A percentile compares a stretch with the other conserved stretches of the same genome.
Conservation (phyloP, 176 grass and related monocot genomes). For the Oryza glaberrima region DNA sequence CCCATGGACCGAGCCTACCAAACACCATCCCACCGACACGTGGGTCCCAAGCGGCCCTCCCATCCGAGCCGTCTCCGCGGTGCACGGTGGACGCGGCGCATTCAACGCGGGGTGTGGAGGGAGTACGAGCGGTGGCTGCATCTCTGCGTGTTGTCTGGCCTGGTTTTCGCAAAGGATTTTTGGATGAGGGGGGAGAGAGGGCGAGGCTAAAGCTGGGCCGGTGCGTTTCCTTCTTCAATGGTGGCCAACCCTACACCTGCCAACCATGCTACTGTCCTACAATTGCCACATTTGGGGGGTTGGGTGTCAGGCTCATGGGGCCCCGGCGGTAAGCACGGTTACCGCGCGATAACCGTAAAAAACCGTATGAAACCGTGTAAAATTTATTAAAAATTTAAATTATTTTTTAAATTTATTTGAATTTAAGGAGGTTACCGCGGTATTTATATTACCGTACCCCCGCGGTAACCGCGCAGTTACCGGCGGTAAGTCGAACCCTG, state of each 20-base stretch:
- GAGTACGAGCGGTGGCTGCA: neutral
- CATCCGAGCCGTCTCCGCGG: neutral
- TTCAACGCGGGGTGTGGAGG: neutral
- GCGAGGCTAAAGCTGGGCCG: neutral
- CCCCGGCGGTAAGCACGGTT: no score
- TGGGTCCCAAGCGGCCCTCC: rapidly evolving
- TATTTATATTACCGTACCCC: no score
- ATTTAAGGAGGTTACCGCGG: no score
- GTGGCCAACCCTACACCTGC: neutral
- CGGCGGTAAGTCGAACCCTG: no score
- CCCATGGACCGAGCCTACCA: neutral
- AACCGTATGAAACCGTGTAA: no score
- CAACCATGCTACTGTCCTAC: neutral
- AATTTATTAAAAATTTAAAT: no score
- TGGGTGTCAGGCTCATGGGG: neutral
- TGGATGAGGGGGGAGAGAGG: neutral
- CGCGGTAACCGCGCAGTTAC: no score
- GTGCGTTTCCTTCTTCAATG: neutral
- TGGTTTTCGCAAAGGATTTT: neutral
- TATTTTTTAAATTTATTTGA: no score
- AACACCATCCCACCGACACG: rapidly evolving
- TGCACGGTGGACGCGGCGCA: neutral
- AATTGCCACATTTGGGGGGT: neutral
- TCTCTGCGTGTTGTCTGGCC: neutral
- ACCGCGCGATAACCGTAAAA: no score